phyloP scores from a whole-genome alignment of 129 eudicot genomes.

The Glebionis coronaria region DNA sequence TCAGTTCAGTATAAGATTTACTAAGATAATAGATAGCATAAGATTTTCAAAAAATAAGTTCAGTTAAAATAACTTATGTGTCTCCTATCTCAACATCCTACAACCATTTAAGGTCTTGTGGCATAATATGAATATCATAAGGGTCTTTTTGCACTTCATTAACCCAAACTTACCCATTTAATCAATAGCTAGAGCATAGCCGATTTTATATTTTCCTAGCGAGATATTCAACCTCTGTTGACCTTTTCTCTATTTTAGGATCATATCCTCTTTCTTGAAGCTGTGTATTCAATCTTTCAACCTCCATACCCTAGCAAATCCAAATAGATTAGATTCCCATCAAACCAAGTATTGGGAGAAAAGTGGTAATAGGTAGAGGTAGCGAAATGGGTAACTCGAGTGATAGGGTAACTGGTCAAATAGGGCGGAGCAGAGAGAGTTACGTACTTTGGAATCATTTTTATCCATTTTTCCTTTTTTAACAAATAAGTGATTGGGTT shows the following conservation, averaged over 20 bases:
- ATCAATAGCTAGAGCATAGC: too few relatives aligned
- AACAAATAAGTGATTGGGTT: not conserved
- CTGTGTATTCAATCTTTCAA: conserved; percentile 57
- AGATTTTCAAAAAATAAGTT: too few relatives aligned
- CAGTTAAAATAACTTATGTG: too few relatives aligned
- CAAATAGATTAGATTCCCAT: conserved; percentile 19
- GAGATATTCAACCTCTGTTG: conserved; percentile 35
- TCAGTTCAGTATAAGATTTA: too few relatives aligned
- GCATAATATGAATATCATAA: too few relatives aligned
- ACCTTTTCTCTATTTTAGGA: conserved; percentile 32
- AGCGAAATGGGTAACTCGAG: not conserved
- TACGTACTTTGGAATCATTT: not conserved
- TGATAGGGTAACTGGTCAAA: not conserved
- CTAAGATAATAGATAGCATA: too few relatives aligned
- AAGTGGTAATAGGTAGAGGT: not conserved
- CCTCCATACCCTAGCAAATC: conserved; percentile 46
- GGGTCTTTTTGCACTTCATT: too few relatives aligned
- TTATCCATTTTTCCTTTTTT: not conserved
- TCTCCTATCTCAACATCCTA: too few relatives aligned
- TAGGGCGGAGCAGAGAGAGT: not conserved
- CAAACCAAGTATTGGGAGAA: not conserved
- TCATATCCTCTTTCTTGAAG: conserved; percentile 53
- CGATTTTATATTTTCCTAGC: conserved; percentile 46
- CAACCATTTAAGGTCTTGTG: too few relatives aligned
- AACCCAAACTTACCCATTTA: too few relatives aligned